Percentiles rank a stretch among this genome's conserved stretches.
phyloP scores from a whole-genome alignment of 2,329 filamentous ascomycete species.

The Ophiostoma himal-ulmi region DNA sequence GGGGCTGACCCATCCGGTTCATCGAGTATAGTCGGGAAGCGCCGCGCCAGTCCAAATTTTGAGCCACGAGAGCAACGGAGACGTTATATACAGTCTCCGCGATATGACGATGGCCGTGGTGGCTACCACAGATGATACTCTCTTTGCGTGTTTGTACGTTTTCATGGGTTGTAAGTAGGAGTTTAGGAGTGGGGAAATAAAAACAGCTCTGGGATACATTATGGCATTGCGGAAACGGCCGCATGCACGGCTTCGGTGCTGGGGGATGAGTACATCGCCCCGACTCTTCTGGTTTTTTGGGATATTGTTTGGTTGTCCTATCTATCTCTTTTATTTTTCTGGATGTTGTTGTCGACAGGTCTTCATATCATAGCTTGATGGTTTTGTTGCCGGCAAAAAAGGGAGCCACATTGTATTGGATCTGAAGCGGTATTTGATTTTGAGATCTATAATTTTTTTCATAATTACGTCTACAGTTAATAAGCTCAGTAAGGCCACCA shows the following conservation, averaged over 20 bases:
- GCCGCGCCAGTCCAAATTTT: conserved; percentile 47
- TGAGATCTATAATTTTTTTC: neutral
- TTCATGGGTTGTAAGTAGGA: neutral
- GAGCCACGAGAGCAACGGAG: conserved; percentile 43
- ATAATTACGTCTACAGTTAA: neutral
- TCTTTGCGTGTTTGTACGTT: conserved; percentile 14
- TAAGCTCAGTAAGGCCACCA: too few relatives aligned
- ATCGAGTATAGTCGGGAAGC: conserved; percentile 39
- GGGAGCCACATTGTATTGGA: neutral
- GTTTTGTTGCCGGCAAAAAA: neutral
- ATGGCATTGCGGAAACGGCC: neutral
- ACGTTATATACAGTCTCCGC: conserved; percentile 34
- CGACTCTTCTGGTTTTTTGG: neutral
- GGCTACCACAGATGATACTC: conserved; percentile 10
- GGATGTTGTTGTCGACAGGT: neutral
- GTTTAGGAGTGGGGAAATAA: neutral
- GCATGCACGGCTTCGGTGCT: neutral
- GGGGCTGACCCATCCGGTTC: neutral
- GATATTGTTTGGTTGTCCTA: neutral
- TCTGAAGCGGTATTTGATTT: neutral
- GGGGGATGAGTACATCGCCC: neutral
- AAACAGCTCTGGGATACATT: neutral
- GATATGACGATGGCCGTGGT: conserved; percentile 27
- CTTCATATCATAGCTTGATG: neutral
- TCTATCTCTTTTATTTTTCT: neutral